These are phyloP conservation scores for Stromatinia cepivora DNA, from an alignment of 2,329 filamentous ascomycete genomes.

Conservation along the genomic window DNA sequence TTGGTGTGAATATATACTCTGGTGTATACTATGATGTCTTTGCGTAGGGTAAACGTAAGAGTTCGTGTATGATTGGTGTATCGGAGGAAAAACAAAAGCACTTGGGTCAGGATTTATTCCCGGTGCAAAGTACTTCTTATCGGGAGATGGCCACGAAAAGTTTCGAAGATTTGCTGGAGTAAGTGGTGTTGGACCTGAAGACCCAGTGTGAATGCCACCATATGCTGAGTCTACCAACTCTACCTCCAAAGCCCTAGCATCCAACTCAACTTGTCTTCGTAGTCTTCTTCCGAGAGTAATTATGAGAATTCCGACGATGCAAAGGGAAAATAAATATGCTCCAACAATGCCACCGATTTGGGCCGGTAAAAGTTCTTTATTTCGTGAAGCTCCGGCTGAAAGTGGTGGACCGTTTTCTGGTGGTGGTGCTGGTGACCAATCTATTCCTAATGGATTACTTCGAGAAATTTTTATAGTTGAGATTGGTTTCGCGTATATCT, in stretches of 20 bases:
- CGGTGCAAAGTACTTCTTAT: slow-evolving; percentile 27
- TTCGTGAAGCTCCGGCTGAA: slow-evolving; percentile 58
- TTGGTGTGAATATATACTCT: slow-evolving; percentile 20
- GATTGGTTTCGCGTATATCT: slow-evolving; percentile 8
- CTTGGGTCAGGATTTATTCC: slow-evolving; percentile 14
- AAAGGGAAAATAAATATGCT: slow-evolving; percentile 76
- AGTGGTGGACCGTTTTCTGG: slow-evolving; percentile 61
- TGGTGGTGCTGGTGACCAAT: slow-evolving; percentile 57
- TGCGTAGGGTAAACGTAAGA: slow-evolving; percentile 52
- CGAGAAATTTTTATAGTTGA: not conserved
- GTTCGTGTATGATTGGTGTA: slow-evolving; percentile 32
- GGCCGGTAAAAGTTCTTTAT: slow-evolving; percentile 68
- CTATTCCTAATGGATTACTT: slow-evolving; percentile 41
- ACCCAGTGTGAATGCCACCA: slow-evolving; percentile 13
- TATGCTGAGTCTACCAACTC: slow-evolving; percentile 40
- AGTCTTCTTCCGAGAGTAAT: slow-evolving; percentile 61
- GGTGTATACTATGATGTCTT: slow-evolving; percentile 24
- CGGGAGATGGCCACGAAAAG: slow-evolving; percentile 54
- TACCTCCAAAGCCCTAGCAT: slow-evolving; percentile 36
- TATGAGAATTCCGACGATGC: slow-evolving; percentile 68
- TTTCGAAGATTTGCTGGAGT: slow-evolving; percentile 41
- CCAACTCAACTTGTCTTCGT: slow-evolving; percentile 38
- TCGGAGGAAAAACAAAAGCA: slow-evolving; percentile 20
- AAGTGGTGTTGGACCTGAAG: slow-evolving; percentile 30
- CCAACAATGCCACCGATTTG: slow-evolving; percentile 83